Evolutionary conservation across 768 basidiomycete genomes (phyloP).

Genomic region (Auricularia heimuer): DNA sequence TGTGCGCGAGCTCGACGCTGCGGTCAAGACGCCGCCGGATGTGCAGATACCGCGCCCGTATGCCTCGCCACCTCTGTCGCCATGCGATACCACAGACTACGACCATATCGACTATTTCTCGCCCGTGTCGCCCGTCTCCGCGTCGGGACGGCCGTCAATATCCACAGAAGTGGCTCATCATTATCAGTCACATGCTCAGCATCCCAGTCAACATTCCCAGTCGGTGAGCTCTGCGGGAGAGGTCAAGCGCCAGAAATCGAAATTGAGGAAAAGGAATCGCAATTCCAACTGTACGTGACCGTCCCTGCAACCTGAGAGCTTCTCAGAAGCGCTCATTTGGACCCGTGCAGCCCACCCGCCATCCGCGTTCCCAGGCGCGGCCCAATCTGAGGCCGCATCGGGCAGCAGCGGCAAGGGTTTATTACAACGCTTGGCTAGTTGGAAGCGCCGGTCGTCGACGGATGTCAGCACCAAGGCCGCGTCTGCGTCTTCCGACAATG

Average conservation of each 20-base stretch:
- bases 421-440: neutral
- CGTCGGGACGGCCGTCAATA: neutral
- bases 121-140: neutral
- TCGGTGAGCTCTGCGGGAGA: neutral
- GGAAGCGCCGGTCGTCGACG: neutral
- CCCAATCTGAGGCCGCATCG: neutral
- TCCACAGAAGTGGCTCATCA: neutral
- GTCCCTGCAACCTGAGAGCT: neutral
- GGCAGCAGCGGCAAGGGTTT: neutral
- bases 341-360: neutral
- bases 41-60: neutral
- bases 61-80: neutral
- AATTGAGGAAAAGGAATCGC: neutral
- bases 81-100: neutral
- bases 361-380: neutral
- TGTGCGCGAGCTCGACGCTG: neutral
- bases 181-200: no score
- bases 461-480: neutral
- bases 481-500: neutral
- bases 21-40: neutral
- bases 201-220: neutral
- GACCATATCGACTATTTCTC: neutral
- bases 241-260: neutral
- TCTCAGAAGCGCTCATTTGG: neutral
- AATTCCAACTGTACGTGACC: neutral